Base-by-base conservation (phyloP, 495 filamentous ascomycete genomes). In the Apiosordaria backusii region DNA sequence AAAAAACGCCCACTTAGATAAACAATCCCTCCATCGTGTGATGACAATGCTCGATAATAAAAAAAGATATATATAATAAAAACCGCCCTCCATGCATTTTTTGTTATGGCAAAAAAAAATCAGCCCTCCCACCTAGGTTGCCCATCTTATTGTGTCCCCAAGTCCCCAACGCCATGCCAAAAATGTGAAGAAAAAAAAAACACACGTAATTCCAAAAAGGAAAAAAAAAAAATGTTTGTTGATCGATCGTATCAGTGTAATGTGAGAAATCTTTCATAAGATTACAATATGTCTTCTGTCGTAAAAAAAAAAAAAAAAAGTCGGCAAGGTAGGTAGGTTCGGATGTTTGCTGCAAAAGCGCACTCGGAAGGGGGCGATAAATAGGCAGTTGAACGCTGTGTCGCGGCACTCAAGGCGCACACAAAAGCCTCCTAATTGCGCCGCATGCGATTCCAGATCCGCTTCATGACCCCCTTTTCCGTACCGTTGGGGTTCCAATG, bases 381-480 rank as follows among this genome's bases (percentile, higher is more conserved):
- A n/a, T n/a, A n/a, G n/a, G n/a, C n/a, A 35, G 29, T 35, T 35
- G 29, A 45, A 45, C 35, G 35, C 35, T 45, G 35, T 45, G 35
- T 45, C 10, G 13, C 16, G 35, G 35, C 35, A 45, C 35, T 13
- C 13, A 13, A 45, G 35, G 35, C 35, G 10, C 35, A 45, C 35
- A 45, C 10, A 55, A 21, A 19, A 4, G 26, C 22, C 9, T n/a
- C 27, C 70, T 59, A 77, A 16, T 60, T 65, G 9, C 75, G 69
- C 63, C 76, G 66, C 19, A 78, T 71, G 22, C 75, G 74, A 63
- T 78, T 76, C 76, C 76, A 78, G n/a, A 78, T 69, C 55, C 76
- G 65, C 68, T 75, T 78, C 75, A 78, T 78, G 26, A 78, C 75
- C 18, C 76, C 73, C 55, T 70, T 75, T 57, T 78, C 76, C 6